Base-by-base conservation (phyloP, 306 rosid genomes). In the Dryas octopetala region DNA sequence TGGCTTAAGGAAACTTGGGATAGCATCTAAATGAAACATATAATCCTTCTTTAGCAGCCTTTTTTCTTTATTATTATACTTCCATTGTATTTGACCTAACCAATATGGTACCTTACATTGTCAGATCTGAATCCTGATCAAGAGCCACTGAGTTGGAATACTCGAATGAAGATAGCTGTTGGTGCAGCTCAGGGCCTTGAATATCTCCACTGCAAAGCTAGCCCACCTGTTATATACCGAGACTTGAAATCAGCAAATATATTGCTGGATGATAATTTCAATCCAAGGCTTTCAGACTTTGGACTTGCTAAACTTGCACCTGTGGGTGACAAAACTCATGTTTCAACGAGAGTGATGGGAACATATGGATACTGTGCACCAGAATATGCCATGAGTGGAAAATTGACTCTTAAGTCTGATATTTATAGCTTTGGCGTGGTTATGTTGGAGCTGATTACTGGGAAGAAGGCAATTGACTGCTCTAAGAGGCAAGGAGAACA, bases 261-360 rank as follows among this genome's bases (percentile, higher is more conserved):
- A 85, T 82, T 96, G 59, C 81, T 96, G 80, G 99, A 92, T 76
- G 70, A 86, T 60, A 86, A 88, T 68, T 95, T 92, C 78, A 81
- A 85, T 74, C 96, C 98, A 9, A 95, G 90, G 80, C 92, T 95
- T 62, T 95, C 99, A 10, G 99, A 95, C 81, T 95, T 94, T 76
- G 98, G 98, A 58, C 96, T 95, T 44, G 98, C 98, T 48, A 95
- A 95, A 81, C 87, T 91, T 54, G 97, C 97, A 73, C 97, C 98
- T 66, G 98, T 91, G 55, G 98, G 98, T n/a, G 97, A 95, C 77
- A 90, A 89, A 28, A 91, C 98, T 46, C 98, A 95, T 80, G 98
- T 95, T 78, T 95, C 98, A 60, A 95, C 98, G 10, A 85, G 98
- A 87, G 96, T 94, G 53, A 94, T 94, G 98, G 98, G 97, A 78